phyloP scores from a whole-genome alignment of 2,329 filamentous ascomycete species.

The Thelonectria olida region DNA sequence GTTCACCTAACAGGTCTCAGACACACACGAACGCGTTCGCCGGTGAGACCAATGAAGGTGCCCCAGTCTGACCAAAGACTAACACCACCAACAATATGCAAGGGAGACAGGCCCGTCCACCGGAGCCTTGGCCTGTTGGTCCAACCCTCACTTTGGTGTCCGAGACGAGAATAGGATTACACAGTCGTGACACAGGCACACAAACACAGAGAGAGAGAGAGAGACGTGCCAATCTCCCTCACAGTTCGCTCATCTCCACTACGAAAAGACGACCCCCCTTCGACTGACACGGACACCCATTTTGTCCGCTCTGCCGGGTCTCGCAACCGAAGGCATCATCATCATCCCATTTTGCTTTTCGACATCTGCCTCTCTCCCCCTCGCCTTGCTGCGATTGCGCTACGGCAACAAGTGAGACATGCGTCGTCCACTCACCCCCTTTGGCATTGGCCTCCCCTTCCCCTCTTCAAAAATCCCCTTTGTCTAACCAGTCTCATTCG shows the following conservation, averaged over 20 bases:
- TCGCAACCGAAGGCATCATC: not conserved
- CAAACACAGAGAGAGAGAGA: not conserved
- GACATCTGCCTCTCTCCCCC: constrained; percentile 24
- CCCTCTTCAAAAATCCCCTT: not conserved
- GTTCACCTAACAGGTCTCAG: not conserved
- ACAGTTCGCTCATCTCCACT: too few species aligned
- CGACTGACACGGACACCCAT: too few species aligned
- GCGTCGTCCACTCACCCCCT: not conserved
- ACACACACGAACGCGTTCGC: not conserved
- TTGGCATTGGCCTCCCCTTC: not conserved
- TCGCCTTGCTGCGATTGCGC: not conserved
- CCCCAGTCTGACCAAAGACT: too few species aligned
- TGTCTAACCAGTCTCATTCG: constrained; percentile 1
- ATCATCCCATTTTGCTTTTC: constrained; percentile 18
- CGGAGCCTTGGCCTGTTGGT: too few species aligned
- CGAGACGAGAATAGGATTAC: too few species aligned
- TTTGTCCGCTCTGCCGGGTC: not conserved
- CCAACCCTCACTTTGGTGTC: too few species aligned
- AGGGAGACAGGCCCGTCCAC: too few species aligned
- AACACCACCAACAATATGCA: too few species aligned
- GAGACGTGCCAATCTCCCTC: too few species aligned
- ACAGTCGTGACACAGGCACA: too few species aligned
- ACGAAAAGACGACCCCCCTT: too few species aligned
- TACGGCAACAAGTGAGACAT: constrained; percentile 18
- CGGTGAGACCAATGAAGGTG: constrained; percentile 5